Base-by-base conservation (phyloP, 371 early-diverging fungal species). In the Syncephalis fuscata region DNA sequence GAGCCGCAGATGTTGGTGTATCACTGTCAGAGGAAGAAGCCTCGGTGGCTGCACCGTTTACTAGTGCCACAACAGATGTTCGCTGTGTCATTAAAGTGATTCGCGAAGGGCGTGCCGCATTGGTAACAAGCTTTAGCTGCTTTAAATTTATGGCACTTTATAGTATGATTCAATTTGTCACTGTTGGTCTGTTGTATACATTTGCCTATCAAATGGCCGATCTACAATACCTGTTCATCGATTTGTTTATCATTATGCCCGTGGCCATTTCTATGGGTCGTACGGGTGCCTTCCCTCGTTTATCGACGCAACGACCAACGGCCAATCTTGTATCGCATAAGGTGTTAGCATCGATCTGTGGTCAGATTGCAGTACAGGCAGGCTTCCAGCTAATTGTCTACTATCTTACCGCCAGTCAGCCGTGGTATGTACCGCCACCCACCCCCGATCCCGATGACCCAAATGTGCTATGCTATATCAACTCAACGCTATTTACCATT, bases 131-230 rank as follows among this genome's bases (percentile, higher is more conserved):
- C 47, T 92, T 98, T 54, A 81, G 86, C 53, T 93, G 91, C 60
- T 98, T 99, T 78, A 93, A 96, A 65, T 99, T 80, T 66, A 94
- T 99, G 86, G 87, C 90, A 17, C 63, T 89, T 16, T 88, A 91
- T 60, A 84, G 85, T 53, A 68, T 80, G 25, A 72, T 79, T 45
- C 87, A 93, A 57, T 98, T 93, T 61, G 82, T 87, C 7, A 72
- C 87, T 11, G 88, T 95, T 27, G 81, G 84, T 19, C 60, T 96
- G 17, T 64, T 95, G 43, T 95, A 94, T 63, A 59, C 75, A 38
- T 78, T 87, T 56, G 86, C 74, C 16, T 78, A 81, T 47, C 88
- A 86, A 46, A 66, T 97, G 45, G 90, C 86, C 43, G 95, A 95
- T 63, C 80, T 83, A 47, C 92, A 92, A 64, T 99, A 88, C 60